Conservation (phyloP, 139 green algal species). For the Marvania coccoides region DNA sequence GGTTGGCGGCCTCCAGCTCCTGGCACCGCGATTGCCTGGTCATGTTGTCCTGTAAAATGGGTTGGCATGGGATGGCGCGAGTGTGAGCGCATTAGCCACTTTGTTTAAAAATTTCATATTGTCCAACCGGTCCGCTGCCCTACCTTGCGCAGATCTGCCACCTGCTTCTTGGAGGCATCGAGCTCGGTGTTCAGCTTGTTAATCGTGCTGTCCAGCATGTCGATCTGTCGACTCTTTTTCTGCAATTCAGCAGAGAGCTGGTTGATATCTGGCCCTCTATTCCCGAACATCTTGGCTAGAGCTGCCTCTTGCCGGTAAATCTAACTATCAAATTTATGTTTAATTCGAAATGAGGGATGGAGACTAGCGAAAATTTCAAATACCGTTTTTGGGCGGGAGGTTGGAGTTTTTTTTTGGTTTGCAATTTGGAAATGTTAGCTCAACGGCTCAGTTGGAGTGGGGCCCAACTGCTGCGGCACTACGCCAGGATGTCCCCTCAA, state of each 20-base stretch:
- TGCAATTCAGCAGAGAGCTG: not conserved
- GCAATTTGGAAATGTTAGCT: too few relatives aligned
- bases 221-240: conserved; percentile 2
- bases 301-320: too few relatives aligned
- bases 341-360: too few relatives aligned
- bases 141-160: conserved; percentile 1
- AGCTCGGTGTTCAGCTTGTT: not conserved
- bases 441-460: too few relatives aligned
- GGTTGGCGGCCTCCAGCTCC: conserved; percentile 1
- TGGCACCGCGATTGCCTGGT: not conserved
- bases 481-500: too few relatives aligned
- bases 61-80: too few relatives aligned
- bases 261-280: not conserved
- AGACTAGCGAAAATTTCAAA: too few relatives aligned
- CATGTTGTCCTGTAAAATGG: not conserved
- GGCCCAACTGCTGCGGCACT: too few relatives aligned
- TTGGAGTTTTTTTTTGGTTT: too few relatives aligned
- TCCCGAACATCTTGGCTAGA: not conserved
- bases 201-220: conserved; percentile 3
- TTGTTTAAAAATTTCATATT: not conserved
- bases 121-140: not conserved
- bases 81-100: too few relatives aligned
- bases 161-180: conserved; percentile 4
- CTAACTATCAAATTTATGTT: too few relatives aligned
- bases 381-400: too few relatives aligned